Conservation (phyloP, 192 early-diverging fungal genomes). For the Pecoramyces ruminantium region DNA sequence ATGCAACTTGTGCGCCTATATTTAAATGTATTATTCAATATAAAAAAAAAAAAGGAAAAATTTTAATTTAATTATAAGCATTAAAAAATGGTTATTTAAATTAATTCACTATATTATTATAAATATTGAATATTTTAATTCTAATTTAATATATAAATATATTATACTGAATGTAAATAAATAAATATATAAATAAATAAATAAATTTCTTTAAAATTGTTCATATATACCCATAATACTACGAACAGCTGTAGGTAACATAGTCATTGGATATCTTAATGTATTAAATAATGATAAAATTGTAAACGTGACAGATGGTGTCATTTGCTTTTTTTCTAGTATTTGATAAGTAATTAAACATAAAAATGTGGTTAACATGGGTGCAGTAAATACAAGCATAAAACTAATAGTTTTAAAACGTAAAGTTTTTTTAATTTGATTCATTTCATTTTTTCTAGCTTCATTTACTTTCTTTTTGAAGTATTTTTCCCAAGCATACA, state of each 20-base stretch:
- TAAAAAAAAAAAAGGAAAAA: no score
- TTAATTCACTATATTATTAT: no score
- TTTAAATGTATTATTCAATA: not conserved
- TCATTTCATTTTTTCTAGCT: conserved; percentile 37
- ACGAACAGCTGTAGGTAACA: conserved; percentile 46
- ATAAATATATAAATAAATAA: no score
- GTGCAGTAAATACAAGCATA: conserved; percentile 47
- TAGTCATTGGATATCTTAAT: conserved; percentile 45
- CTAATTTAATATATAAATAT: no score
- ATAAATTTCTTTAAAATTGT: no score
- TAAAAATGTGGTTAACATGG: conserved; percentile 24
- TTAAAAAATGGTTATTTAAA: no score
- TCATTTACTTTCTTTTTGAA: conserved; percentile 36
- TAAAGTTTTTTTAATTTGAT: conserved; percentile 23
- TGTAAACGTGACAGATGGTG: conserved; percentile 33
- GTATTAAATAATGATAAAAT: conserved; percentile 52
- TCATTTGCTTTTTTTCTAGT: conserved; percentile 16
- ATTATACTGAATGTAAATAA: no score
- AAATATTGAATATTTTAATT: no score
- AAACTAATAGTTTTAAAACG: conserved; percentile 9
- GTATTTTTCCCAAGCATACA: conserved; percentile 55
- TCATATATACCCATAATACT: conserved; percentile 23
- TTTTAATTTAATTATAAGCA: no score
- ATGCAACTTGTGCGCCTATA: not conserved
- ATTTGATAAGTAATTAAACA: conserved; percentile 16